A percentile compares a stretch with the other conserved stretches of the same genome.
phyloP scores from a whole-genome alignment of 345 rosid species.

The Brassica cretica region DNA sequence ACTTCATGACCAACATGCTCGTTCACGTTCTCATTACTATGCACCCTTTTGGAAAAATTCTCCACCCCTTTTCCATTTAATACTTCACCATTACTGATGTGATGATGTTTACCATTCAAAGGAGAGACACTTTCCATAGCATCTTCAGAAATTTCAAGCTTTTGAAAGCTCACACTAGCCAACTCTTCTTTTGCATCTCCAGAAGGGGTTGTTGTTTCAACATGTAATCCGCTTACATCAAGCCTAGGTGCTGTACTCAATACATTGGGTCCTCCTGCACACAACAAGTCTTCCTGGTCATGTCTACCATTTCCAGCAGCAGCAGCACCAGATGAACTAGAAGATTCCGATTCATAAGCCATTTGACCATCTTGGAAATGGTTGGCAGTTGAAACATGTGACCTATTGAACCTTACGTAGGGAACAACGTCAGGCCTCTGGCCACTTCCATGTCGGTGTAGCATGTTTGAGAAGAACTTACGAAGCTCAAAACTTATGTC shows the following conservation, averaged over 20 bases:
- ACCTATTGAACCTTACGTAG: conserved; percentile 42
- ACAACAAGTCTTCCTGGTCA: conserved; percentile 31
- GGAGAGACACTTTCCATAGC: conserved; percentile 36
- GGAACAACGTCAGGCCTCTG: conserved; percentile 69
- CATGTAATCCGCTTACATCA: conserved; percentile 17
- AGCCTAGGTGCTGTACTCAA: conserved; percentile 9
- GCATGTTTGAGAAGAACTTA: conserved; percentile 73
- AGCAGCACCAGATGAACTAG: conserved; percentile 15
- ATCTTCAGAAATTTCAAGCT: conserved; percentile 43
- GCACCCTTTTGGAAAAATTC: conserved; percentile 31
- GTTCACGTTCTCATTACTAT: not conserved
- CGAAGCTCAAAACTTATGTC: conserved; percentile 54
- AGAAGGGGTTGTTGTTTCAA: conserved; percentile 25
- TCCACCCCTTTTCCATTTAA: conserved; percentile 41
- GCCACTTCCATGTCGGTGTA: conserved; percentile 79
- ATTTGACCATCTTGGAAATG: conserved; percentile 50
- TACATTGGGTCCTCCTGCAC: conserved; percentile 6
- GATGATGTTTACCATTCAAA: conserved; percentile 43
- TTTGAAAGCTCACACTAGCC: conserved; percentile 48
- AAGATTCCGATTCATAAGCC: conserved; percentile 35
- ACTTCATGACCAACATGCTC: conserved; percentile 41
- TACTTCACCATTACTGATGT: conserved; percentile 46
- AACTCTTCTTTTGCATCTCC: conserved; percentile 58
- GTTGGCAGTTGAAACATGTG: conserved; percentile 42
- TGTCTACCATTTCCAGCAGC: conserved; percentile 27